Percentiles rank a stretch among this genome's conserved stretches.
Evolutionary conservation across 1,284 basidiomycete genomes (phyloP).

Genomic region (Pulveroboletus sp.): DNA sequence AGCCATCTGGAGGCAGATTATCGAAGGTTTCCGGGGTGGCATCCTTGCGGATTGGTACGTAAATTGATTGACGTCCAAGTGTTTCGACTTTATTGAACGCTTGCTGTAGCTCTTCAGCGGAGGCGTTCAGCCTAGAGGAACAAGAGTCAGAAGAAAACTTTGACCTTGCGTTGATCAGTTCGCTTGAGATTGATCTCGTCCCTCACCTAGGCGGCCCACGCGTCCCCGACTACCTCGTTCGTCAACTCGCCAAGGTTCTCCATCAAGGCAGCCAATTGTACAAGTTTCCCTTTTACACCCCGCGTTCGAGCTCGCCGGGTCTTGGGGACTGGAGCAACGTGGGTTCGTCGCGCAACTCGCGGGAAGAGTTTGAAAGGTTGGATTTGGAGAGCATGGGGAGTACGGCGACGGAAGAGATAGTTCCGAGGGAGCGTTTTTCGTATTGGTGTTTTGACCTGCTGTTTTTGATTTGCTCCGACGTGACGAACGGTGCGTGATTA

Average conservation of each 20-base stretch:
- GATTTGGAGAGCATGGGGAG: conserved; percentile 53
- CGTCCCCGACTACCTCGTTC: conserved; percentile 75
- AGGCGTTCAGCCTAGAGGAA: conserved; percentile 57
- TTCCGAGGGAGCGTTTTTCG: conserved; percentile 81
- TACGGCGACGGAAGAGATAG: conserved; percentile 55
- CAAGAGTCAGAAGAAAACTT: conserved; percentile 86
- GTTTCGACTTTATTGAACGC: not conserved
- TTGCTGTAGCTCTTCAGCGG: conserved; percentile 49
- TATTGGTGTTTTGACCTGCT: conserved; percentile 95
- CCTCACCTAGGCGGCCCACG: conserved; percentile 70
- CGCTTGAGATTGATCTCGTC: conserved; percentile 77
- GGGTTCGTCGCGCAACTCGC: conserved; percentile 11
- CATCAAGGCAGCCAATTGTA: conserved; percentile 78
- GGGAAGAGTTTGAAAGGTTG: conserved; percentile 42
- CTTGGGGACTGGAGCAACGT: conserved; percentile 7
- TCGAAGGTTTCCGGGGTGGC: conserved; percentile 80
- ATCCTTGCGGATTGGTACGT: conserved; percentile 84
- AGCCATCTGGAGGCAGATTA: conserved; percentile 83
- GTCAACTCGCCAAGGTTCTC: conserved; percentile 71
- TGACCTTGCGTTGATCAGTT: conserved; percentile 78
- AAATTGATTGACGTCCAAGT: not conserved
- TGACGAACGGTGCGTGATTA: conserved; percentile 50
- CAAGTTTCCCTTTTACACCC: conserved; percentile 36
- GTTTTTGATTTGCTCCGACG: conserved; percentile 74
- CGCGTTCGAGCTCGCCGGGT: conserved; percentile 19